Evolutionary conservation across 1,284 basidiomycete species (phyloP), one percentile per base, ranked within the genome.

Genomic region (Trametes hirsuta): DNA sequence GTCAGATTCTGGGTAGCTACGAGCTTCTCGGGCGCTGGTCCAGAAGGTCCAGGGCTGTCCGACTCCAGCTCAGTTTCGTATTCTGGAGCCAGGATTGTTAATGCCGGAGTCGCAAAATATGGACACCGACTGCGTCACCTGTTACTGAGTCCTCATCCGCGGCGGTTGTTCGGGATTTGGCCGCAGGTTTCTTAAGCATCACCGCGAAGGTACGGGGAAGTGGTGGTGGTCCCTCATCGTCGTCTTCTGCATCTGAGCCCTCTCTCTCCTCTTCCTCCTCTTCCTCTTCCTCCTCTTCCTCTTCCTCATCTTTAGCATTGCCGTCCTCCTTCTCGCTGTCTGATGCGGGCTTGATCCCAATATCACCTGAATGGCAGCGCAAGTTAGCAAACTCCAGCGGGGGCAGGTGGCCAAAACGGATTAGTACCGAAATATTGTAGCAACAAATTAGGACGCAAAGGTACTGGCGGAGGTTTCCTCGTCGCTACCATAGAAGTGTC

Each of bases 391-490:
- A 25, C 8, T 30, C 8, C 30, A 30, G 25, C 15, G 22, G 18
- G 0, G 11, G 22, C 22, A 36, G 30, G 30, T 30, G 30, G 14
- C 6, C 18, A 22, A 36, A 12, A 24, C n/a, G 15, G 8, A 22
- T 22, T 5, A 30, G 37, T 55, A 71, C 70, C 62, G 37, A 71
- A 71, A 40, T 61, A 67, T 47, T 69, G 57, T 22, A 61, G 8
- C 1, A 71, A 52, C 3, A 67, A 60, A 47, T 71, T 71, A 25
- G 55, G 55, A 22, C 55, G 57, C 4, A 35, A 24, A 2, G 60
- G 58, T 11, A 60, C 49, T 18, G 55, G 42, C 21, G 22, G 47
- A 30, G 21, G 34, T 11, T 40, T 50, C n/a, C 14, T 49, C 35
- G 37, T 9, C 18, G 40, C 41, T 45, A 21, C 11, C 9, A 18